Base-by-base conservation (phyloP, 2,329 filamentous ascomycete species). In the Colletotrichum zoysiae region DNA sequence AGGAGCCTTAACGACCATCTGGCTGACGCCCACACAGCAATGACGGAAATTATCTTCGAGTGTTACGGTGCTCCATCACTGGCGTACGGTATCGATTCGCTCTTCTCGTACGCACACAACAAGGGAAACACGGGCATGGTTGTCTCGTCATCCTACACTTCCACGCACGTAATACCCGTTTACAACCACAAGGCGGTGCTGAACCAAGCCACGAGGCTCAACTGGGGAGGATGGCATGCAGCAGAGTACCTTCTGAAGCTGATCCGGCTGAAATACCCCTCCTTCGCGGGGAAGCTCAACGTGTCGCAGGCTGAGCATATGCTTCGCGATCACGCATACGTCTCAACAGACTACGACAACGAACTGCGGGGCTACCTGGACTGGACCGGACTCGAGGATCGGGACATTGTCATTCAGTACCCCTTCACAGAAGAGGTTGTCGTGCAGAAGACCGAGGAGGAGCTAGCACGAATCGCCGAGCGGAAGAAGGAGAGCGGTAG, bases 11-110 rank as follows among this genome's bases (percentile, higher is more conserved):
- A n/a, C 20, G 7, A 51, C 42, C 26, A n/a, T 38, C 65, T 76
- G 82, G 74, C 84, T 79, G 35, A 69, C 65, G 58, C 26, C 51
- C 65, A 70, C 9, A 65, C 75, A 97, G 94, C 93, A 76, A 98
- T 98, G 95, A 97, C 93, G 55, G 96, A 99, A 79, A 95, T 98
- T 67, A 86, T 99, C 14, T 99, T 98, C 80, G 96, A 99, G 82
- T 97, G 95, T 82, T 99, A 99, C 81, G 90, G 90, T 71, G 95
- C 93, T 14, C 95, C 96, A 0, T 95, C 94, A 1, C 88, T 98
- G 35, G 93, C 95, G 23, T 98, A 96, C 82, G 96, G 96, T 63
- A 95, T 99, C 83, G 96, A 99, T 81, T 97, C 95, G 14, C 89
- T 99, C 42, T 99, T 99, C 84, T 97, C 95, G 26, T 99, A 97